phyloP scores from a whole-genome alignment of 169 alveolate genomes.

The Condylostoma magnum region DNA sequence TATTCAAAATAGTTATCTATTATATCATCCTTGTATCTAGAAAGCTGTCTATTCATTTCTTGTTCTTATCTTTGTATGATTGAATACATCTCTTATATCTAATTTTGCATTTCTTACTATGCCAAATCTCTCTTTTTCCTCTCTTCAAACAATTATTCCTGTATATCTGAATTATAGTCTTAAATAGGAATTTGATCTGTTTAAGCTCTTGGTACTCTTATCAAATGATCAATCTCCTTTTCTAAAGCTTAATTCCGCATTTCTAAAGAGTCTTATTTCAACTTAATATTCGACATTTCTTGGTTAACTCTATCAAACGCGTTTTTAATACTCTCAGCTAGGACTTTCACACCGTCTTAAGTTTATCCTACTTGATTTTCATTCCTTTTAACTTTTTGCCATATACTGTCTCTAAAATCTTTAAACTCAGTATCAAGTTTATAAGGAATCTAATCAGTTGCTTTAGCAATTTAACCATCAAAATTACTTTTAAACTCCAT shows the following conservation, averaged over 20 bases:
- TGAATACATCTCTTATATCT: slow-evolving; percentile 14
- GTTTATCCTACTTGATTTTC: too few species aligned
- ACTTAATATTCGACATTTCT: not conserved
- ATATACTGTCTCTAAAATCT: too few species aligned
- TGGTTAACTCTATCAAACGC: not conserved
- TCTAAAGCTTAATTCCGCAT: not conserved
- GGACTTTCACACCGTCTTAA: not conserved
- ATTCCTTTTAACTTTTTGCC: too few species aligned
- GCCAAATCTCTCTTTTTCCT: not conserved
- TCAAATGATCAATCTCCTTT: slow-evolving; percentile 11
- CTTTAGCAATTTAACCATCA: too few species aligned
- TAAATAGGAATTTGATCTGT: not conserved
- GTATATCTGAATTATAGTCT: not conserved
- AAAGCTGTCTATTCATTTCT: not conserved
- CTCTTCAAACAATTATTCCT: slow-evolving; percentile 14
- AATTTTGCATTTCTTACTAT: not conserved
- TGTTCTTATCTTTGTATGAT: not conserved
- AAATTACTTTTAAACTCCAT: too few species aligned
- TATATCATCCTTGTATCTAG: slow-evolving; percentile 4
- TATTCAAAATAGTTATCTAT: not conserved
- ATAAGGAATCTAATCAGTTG: too few species aligned
- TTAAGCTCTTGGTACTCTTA: slow-evolving; percentile 6
- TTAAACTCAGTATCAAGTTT: too few species aligned
- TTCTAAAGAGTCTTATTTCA: not conserved
- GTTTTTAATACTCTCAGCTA: not conserved